Base-by-base conservation (phyloP, 305 asterid species). In the Fraxinus platypoda region DNA sequence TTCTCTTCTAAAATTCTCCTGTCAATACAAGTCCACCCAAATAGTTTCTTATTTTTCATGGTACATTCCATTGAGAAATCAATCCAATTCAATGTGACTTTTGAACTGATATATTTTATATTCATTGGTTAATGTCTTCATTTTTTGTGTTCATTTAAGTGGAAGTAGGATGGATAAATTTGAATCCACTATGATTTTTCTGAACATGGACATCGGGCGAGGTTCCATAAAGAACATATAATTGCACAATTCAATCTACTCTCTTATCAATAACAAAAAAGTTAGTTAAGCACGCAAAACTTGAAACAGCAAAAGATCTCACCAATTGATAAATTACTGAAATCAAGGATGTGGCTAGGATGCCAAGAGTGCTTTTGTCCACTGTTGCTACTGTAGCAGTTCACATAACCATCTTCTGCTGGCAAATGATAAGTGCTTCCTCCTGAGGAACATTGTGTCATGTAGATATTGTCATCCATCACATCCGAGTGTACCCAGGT, bases 401-500 rank as follows among this genome's bases (percentile, higher is more conserved):
- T 82, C 8, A 33, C 82, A 37, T 30, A 25, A 83, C 81, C 83
- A 54, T 74, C 80, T 80, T 81, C 88, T 62, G 78, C 83, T 57
- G 62, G 71, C 79, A 88, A 80, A 74, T 90, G 84, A 80, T 84
- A 84, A 81, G 81, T 82, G 76, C 76, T 76, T 83, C 74, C 87
- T 83, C 66, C 85, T 46, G 83, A 82, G 82, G 80, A 23, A 83
- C 78, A 79, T 52, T 88, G 92, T 79, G 86, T 87, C 99, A 96
- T 88, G 90, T 89, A 93, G 87, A 96, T 86, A 87, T 95, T 95
- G 87, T 96, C 99, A 81, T 94, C 98, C 99, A 96, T 96, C 54
- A 96, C 90, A 85, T 96, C 99, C 0, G 94, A 90, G 92, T 96
- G 98, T 89, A 96, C 90, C 99, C 98, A 96, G 89, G 98, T 90